Evolutionary conservation across 2,329 filamentous ascomycete species (phyloP).

Genomic region (Ascocoryne sarcoides): DNA sequence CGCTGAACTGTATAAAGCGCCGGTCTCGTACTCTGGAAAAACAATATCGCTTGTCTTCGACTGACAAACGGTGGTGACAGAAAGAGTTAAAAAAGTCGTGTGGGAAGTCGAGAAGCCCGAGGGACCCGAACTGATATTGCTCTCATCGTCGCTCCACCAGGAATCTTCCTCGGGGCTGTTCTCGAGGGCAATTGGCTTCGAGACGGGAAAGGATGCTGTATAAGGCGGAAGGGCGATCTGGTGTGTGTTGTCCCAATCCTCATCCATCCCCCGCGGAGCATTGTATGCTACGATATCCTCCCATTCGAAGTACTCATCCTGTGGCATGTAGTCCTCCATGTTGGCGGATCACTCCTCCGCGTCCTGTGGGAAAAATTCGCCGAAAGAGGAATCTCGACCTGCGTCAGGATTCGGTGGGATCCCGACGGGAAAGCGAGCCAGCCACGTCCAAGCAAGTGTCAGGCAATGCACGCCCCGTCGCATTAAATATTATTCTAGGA

Average conservation of each 20-base stretch:
- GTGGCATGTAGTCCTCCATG: conserved; percentile 11
- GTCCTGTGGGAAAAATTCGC: not conserved
- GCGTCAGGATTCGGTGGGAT: not conserved
- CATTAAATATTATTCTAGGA: too few species aligned
- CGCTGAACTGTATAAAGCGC: conserved; percentile 15
- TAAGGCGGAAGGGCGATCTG: not conserved
- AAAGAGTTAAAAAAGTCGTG: not conserved
- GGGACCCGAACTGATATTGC: not conserved
- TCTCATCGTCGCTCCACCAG: not conserved
- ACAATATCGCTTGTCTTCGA: not conserved
- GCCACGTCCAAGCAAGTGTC: too few species aligned
- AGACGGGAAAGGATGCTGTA: not conserved
- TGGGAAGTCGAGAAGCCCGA: not conserved
- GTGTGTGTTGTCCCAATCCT: not conserved
- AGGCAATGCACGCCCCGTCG: too few species aligned
- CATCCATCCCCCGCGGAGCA: not conserved
- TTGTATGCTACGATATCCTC: conserved; percentile 11
- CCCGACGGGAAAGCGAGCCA: too few species aligned
- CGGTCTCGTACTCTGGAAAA: not conserved
- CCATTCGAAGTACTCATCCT: conserved; percentile 18
- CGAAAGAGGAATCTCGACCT: not conserved
- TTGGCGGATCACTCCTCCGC: not conserved
- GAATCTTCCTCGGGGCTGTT: not conserved
- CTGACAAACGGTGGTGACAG: not conserved
- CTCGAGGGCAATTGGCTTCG: not conserved